Conservation (phyloP, 1,139 yeast genomes). For the Yamadazyma dushanensis region DNA sequence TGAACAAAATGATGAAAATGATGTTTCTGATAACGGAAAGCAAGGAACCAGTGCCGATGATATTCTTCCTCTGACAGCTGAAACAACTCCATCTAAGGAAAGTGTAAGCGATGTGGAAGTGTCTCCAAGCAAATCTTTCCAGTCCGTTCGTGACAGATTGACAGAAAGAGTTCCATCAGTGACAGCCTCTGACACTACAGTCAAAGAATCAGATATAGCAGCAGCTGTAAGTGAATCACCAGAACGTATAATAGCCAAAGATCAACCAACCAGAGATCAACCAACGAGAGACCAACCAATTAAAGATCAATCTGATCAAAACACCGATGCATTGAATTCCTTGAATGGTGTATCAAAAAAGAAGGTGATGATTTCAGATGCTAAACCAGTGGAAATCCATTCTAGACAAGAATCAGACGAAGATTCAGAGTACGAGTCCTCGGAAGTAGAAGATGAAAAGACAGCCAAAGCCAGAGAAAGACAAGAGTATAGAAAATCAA, state of each 20-base stretch:
- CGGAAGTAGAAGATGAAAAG: constrained; percentile 23
- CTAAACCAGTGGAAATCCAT: constrained; percentile 3
- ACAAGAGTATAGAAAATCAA: constrained; percentile 49
- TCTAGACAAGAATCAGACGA: constrained; percentile 6
- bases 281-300: neutral
- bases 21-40: constrained; percentile 6
- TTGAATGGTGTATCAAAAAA: constrained; percentile 5
- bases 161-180: constrained; percentile 18
- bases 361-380: constrained; percentile 8
- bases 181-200: constrained; percentile 23
- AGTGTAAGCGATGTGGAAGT: constrained; percentile 16
- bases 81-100: constrained; percentile 33
- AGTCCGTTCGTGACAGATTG: constrained; percentile 20
- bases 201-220: constrained; percentile 9
- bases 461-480: constrained; percentile 42
- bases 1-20: neutral
- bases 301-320: constrained; percentile 1
- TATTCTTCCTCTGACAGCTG: constrained; percentile 28
- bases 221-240: too few species aligned
- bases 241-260: too few species aligned
- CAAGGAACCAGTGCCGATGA: constrained; percentile 21
- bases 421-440: constrained; percentile 17
- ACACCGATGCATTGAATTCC: constrained; percentile 5
- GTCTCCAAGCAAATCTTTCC: constrained; percentile 19
- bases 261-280: neutral